phyloP scores from a whole-genome alignment of 306 rosid species.

The Casuarina glauca region DNA sequence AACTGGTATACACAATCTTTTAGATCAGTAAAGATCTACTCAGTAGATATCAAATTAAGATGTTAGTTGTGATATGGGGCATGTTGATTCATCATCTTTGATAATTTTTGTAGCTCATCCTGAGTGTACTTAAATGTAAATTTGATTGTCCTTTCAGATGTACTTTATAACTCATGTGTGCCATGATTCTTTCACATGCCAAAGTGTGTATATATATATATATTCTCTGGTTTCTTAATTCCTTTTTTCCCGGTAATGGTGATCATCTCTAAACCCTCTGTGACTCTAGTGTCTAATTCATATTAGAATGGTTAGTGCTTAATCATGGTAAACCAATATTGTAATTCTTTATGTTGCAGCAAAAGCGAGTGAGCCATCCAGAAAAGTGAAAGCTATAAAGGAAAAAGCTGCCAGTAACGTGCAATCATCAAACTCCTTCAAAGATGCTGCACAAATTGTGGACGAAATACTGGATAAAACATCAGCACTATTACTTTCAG shows the following conservation, averaged over 20 bases:
- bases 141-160: not conserved
- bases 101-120: not conserved
- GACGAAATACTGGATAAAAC: conserved; percentile 77
- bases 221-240: not conserved
- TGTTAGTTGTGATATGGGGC: not conserved
- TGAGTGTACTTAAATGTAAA: not conserved
- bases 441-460: conserved; percentile 71
- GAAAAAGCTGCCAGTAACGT: conserved; percentile 45
- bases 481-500: conserved; percentile 60
- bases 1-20: not conserved
- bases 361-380: conserved; percentile 44
- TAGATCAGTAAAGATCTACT: not conserved
- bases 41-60: not conserved
- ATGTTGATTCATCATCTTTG: not conserved
- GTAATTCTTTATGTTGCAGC: conserved; percentile 43
- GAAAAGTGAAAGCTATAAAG: conserved; percentile 41
- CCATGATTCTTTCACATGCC: not conserved
- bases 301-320: not conserved
- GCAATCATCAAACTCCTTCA: conserved; percentile 32
- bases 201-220: not conserved
- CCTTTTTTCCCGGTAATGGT: not conserved
- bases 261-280: not conserved
- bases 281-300: not conserved
- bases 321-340: not conserved
- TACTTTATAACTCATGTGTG: not conserved